Evolutionary conservation across 2,329 filamentous ascomycete species (phyloP), one percentile per base, ranked within the genome.

Genomic region (Xylaria multiplex): DNA sequence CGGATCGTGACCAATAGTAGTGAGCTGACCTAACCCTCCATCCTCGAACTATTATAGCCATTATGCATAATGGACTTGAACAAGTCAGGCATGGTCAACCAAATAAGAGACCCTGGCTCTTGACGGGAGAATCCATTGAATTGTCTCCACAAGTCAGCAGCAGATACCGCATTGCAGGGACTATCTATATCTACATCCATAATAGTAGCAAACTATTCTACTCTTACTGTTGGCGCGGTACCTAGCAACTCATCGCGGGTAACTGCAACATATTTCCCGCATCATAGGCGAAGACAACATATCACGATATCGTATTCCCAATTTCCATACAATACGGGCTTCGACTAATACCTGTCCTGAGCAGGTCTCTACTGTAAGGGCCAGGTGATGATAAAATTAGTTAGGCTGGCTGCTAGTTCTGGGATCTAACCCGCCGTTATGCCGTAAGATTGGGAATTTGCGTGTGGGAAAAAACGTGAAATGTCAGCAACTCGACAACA

Each of bases 401-500:
- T 53, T 48, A 60, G 48, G 48, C 37, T 9, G 58, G 37, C 53
- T 9, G 22, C 37, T 43, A 13, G 19, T n/a, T 37, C 32, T 53
- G 22, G 37, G 6, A 16, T 19, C 49, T 4, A 45, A 46, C 40
- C 27, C 9, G 49, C 58, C 24, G 6, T 42, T 61, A 52, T 62
- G 53, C 63, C 49, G 63, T 65, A 54, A 65, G 63, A 65, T 50
- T 45, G 53, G 54, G 42, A 27, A 27, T 27, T 27, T 27, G 27
- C 48, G 46, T 52, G 45, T 40, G 24, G 8, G n/a, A 63, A 30
- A 30, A 48, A 32, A 54, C 24, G 40, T 16, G n/a, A 6, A 52
- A 54, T 62, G 63, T 65, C 63, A 65, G 63, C 63, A 62, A 27
- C 8, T 32, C 46, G 22, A 59, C 57, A 50, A 57, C 52, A 27